Evolutionary conservation across 2,329 filamentous ascomycete genomes (phyloP), one percentile per base, ranked within the genome.

Genomic region (Ciborinia camelliae): DNA sequence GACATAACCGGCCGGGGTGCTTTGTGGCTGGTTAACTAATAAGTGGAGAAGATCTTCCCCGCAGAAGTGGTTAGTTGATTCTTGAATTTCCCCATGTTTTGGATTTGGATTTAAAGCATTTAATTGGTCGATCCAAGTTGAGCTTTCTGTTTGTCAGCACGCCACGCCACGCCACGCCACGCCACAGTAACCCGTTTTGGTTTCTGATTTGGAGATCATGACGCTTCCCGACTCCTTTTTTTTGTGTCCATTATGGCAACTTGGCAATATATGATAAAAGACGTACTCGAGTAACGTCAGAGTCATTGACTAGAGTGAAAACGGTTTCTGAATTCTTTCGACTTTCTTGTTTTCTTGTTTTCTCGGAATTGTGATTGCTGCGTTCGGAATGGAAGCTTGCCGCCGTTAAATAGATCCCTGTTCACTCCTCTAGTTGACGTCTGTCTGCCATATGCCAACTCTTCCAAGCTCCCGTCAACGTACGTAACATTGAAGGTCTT

Each of bases 391-490:
- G 41, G 43, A 47, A 47, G n/a, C 39, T 32, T 43, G 54, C 10
- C 10, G 10, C 54, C 45, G 14, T 43, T 57, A 28, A 26, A 43
- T 23, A 5, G 28, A 30, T 51, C 47, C 47, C 43, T 62, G 35
- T 48, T 67, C 14, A 18, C 39, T 23, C 23, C 23, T 23, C 7
- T 23, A 35, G 20, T 58, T 58, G 54, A 37, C n/a, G 41, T 60
- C 43, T 39, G 41, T 60, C 43, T 39, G 20, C 45, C 43, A 66
- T 55, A 20, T 50, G 51, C 50, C 50, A 57, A 50, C 41, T 35
- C 48, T 67, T 60, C 59, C 64, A 64, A 53, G 37, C 58, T 50
- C 43, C 37, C 7, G 4, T 20, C n/a, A n/a, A n/a, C n/a, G n/a
- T n/a, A n/a, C n/a, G n/a, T n/a, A n/a, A n/a, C n/a, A n/a, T n/a